A percentile compares a stretch with the other conserved stretches of the same genome.
These are phyloP conservation scores for Polyplosphaeria fusca DNA, from an alignment of 495 filamentous ascomycete species.

Conservation along the genomic window DNA sequence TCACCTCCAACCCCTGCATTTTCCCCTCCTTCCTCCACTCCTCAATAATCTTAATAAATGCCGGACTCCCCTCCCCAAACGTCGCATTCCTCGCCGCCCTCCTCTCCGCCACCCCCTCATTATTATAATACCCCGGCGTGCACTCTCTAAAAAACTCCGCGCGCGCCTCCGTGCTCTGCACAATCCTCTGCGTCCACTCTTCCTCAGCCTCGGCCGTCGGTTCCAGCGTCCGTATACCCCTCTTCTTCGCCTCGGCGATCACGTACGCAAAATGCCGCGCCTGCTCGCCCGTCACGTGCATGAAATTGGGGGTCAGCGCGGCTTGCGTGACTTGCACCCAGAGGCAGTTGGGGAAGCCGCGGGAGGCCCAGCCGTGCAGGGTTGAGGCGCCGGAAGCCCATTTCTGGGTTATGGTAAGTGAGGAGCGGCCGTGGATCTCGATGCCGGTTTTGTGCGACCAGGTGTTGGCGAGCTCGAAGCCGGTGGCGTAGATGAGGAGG, in stretches of 20 bases:
- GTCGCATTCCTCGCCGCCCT: slow-evolving; percentile 2
- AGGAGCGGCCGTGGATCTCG: slow-evolving; percentile 19
- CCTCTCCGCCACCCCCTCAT: slow-evolving; percentile 13
- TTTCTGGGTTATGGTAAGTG: slow-evolving; percentile 8
- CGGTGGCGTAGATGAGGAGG: slow-evolving; percentile 24
- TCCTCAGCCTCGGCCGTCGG: slow-evolving; percentile 17
- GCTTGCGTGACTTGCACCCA: slow-evolving; percentile 4
- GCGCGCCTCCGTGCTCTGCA: neutral
- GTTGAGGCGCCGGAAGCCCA: slow-evolving; percentile 13
- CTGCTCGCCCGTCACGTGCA: slow-evolving; percentile 10
- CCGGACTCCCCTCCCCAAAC: slow-evolving; percentile 9
- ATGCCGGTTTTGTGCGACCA: slow-evolving; percentile 14
- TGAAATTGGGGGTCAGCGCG: slow-evolving; percentile 19
- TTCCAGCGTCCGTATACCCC: slow-evolving; percentile 11
- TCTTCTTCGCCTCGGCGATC: slow-evolving; percentile 8
- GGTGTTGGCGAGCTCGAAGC: slow-evolving; percentile 22
- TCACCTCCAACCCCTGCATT: slow-evolving; percentile 19
- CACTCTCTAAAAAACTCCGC: slow-evolving; percentile 19
- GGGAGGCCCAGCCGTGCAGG: slow-evolving; percentile 5
- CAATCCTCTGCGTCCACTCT: slow-evolving; percentile 12
- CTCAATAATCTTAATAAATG: slow-evolving; percentile 17
- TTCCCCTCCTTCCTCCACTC: slow-evolving; percentile 16
- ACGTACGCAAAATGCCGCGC: slow-evolving; percentile 19
- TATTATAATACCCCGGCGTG: slow-evolving; percentile 29
- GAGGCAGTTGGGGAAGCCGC: slow-evolving; percentile 23